A percentile compares a stretch with the other conserved stretches of the same genome.
Conservation (phyloP, 2,329 filamentous ascomycete species). For the Fusarium dlaminii region DNA sequence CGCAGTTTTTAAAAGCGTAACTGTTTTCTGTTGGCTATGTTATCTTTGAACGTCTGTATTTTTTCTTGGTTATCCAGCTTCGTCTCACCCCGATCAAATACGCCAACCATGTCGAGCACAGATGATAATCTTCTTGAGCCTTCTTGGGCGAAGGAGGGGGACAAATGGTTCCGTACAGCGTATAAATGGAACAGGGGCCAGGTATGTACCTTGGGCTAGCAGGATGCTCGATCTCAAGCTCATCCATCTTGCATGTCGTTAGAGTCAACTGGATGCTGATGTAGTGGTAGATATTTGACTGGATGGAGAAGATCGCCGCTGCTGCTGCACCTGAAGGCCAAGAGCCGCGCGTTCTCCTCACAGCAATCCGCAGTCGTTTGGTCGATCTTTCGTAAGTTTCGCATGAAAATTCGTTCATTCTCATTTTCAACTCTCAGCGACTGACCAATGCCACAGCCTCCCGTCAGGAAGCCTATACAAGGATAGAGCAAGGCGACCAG, state of each 20-base stretch:
- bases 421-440: rapidly evolving
- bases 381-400: neutral
- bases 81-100: rapidly evolving
- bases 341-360: neutral
- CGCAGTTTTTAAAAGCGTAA: neutral
- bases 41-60: neutral
- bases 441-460: neutral
- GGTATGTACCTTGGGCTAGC: neutral
- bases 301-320: neutral
- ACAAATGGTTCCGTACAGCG: neutral
- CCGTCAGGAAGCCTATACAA: neutral
- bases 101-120: rapidly evolving
- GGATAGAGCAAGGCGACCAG: neutral
- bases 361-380: neutral
- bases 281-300: neutral
- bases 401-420: rapidly evolving
- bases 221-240: neutral
- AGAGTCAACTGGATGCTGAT: rapidly evolving
- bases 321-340: neutral
- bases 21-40: neutral
- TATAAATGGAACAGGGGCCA: neutral
- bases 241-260: neutral
- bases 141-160: neutral
- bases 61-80: rapidly evolving
- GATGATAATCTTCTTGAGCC: neutral